Conservation (phyloP, 345 rosid species). For the Lumnitzera racemosa region DNA sequence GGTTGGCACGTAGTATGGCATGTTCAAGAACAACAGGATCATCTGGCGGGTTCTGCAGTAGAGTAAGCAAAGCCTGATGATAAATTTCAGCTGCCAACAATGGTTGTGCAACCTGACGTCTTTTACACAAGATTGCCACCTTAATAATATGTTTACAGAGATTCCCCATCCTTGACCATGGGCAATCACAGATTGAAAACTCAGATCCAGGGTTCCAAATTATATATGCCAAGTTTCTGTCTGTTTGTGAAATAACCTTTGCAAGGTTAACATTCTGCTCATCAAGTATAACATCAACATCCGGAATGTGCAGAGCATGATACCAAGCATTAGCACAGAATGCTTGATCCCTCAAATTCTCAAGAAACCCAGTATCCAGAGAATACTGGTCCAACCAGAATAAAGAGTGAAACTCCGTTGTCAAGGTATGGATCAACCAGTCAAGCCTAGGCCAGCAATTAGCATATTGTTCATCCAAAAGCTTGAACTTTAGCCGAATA, state of each 20-base stretch:
- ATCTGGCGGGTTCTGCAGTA: slow-evolving; percentile 37
- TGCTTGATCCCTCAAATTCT: slow-evolving; percentile 23
- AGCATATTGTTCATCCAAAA: slow-evolving; percentile 24
- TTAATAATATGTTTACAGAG: slow-evolving; percentile 44
- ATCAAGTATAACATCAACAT: slow-evolving; percentile 31
- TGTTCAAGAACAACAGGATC: slow-evolving; percentile 43
- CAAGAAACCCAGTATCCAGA: slow-evolving; percentile 35
- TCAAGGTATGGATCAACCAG: slow-evolving; percentile 42
- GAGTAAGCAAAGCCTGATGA: slow-evolving; percentile 34
- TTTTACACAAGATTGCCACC: slow-evolving; percentile 40
- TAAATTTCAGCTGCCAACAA: slow-evolving; percentile 32
- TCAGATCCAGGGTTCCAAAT: slow-evolving; percentile 55
- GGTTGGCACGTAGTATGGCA: slow-evolving; percentile 27
- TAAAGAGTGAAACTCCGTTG: slow-evolving; percentile 39
- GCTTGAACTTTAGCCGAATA: slow-evolving; percentile 30
- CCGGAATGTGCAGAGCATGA: slow-evolving; percentile 31
- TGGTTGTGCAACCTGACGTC: slow-evolving; percentile 39
- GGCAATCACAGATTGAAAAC: slow-evolving; percentile 41
- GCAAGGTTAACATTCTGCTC: slow-evolving; percentile 40
- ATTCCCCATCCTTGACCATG: slow-evolving; percentile 37
- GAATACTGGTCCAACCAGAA: slow-evolving; percentile 39
- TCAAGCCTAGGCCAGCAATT: slow-evolving; percentile 32
- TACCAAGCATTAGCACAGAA: slow-evolving; percentile 40
- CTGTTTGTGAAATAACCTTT: slow-evolving; percentile 38
- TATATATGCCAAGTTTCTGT: slow-evolving; percentile 27